A percentile compares a stretch with the other conserved stretches of the same genome.
These are phyloP conservation scores for Pseudopediastrum boryanum DNA, from an alignment of 139 green algal species.

Conservation along the genomic window DNA sequence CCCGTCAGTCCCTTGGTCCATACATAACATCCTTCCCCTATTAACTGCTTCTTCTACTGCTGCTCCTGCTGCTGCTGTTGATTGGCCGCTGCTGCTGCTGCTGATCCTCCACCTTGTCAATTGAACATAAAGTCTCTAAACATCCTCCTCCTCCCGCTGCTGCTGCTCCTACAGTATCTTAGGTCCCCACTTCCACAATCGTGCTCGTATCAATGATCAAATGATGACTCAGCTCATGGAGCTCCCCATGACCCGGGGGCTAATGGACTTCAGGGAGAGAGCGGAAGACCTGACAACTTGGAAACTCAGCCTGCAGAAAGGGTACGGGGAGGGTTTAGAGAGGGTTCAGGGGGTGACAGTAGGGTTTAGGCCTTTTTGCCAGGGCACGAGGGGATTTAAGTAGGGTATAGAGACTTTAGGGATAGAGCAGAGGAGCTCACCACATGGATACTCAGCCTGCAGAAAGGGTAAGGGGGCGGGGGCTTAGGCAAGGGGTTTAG, in stretches of 20 bases:
- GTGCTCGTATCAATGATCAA: conserved; percentile 56
- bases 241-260: too few species aligned
- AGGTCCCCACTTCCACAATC: conserved; percentile 55
- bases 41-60: neutral
- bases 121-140: neutral
- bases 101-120: neutral
- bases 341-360: conserved; percentile 9
- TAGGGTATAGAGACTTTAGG: conserved; percentile 8
- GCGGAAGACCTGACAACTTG: conserved; percentile 54
- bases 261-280: conserved; percentile 64
- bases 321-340: conserved; percentile 12
- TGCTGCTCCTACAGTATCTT: conserved; percentile 33
- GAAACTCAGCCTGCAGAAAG: conserved; percentile 59
- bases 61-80: neutral
- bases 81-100: neutral
- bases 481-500: too few species aligned
- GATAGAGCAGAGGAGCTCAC: conserved; percentile 17
- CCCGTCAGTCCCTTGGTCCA: neutral
- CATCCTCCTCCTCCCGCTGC: neutral
- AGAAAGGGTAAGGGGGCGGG: too few species aligned
- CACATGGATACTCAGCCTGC: neutral
- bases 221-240: conserved; percentile 70
- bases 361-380: neutral
- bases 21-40: neutral
- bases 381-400: neutral